Evolutionary conservation across 1,139 yeast species (phyloP).

Genomic region (Blastobotrys capitulatus): DNA sequence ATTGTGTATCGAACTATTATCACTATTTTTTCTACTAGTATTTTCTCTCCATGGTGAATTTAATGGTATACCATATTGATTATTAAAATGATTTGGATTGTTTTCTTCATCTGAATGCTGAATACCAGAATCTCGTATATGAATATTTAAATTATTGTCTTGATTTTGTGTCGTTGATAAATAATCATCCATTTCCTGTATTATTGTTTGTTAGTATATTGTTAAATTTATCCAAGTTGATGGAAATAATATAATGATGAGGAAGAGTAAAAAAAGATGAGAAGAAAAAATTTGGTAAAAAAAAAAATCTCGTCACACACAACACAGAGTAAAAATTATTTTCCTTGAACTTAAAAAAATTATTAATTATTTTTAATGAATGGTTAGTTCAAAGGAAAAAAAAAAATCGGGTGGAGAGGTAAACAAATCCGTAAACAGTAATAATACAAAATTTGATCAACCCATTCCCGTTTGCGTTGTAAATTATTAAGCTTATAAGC

Average conservation of each 20-base stretch:
- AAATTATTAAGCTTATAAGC: no score
- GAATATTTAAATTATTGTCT: background rate
- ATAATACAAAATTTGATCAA: background rate
- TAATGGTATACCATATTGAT: background rate
- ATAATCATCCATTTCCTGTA: conserved; percentile 17
- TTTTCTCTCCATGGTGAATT: background rate
- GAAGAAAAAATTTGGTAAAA: background rate
- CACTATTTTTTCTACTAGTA: background rate
- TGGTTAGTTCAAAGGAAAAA: background rate
- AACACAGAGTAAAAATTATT: no score
- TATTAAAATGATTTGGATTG: background rate
- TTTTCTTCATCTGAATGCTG: conserved; percentile 10
- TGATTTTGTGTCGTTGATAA: conserved; percentile 3
- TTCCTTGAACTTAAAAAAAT: no score
- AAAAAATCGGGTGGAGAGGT: conserved; percentile 9
- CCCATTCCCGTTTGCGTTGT: no score
- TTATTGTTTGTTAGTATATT: background rate
- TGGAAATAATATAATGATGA: background rate
- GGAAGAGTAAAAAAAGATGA: background rate
- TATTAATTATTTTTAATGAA: no score
- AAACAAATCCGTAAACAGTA: background rate
- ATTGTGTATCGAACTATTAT: no score
- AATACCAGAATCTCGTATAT: conserved; percentile 10
- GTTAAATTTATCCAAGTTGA: background rate
- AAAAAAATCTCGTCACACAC: background rate